phyloP scores from a whole-genome alignment of 2,329 filamentous ascomycete genomes.

The Fusarium albidum region DNA sequence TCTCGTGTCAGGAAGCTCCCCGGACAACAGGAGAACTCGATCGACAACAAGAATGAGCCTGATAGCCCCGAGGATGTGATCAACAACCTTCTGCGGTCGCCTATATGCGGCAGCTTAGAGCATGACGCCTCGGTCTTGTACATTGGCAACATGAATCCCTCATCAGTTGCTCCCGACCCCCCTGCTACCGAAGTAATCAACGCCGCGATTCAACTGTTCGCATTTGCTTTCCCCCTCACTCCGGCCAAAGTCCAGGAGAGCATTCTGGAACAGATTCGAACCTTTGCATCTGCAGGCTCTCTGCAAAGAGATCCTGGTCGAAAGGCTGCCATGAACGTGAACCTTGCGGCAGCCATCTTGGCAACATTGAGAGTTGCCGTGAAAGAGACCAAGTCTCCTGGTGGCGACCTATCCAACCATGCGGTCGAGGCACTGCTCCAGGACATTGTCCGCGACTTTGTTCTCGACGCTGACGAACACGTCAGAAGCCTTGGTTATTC shows the following conservation, averaged over 20 bases:
- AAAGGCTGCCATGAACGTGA: constrained; percentile 90
- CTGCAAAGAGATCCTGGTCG: constrained; percentile 87
- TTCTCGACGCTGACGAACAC: constrained; percentile 84
- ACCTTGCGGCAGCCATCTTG: constrained; percentile 83
- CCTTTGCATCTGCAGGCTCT: constrained; percentile 81
- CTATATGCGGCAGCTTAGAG: constrained; percentile 84
- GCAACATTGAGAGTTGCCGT: constrained; percentile 84
- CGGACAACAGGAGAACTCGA: constrained; percentile 68
- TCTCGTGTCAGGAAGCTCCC: constrained; percentile 76
- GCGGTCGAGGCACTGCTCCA: constrained; percentile 87
- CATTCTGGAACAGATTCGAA: constrained; percentile 90
- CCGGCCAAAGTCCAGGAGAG: constrained; percentile 94
- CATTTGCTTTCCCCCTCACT: constrained; percentile 88
- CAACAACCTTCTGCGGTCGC: constrained; percentile 69
- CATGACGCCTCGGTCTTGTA: constrained; percentile 90
- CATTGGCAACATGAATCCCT: constrained; percentile 56
- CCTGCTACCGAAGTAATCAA: constrained; percentile 94
- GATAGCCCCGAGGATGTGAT: constrained; percentile 71
- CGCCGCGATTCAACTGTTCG: constrained; percentile 91
- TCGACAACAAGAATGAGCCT: constrained; percentile 57
- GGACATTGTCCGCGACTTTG: constrained; percentile 74
- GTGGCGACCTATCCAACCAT: constrained; percentile 76
- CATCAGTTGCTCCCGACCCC: constrained; percentile 70
- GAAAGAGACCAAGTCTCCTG: constrained; percentile 76
- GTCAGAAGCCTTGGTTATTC: constrained; percentile 87